A percentile compares a stretch with the other conserved stretches of the same genome.
phyloP scores from a whole-genome alignment of 2,329 filamentous ascomycete species.

The Cercospora sp. region DNA sequence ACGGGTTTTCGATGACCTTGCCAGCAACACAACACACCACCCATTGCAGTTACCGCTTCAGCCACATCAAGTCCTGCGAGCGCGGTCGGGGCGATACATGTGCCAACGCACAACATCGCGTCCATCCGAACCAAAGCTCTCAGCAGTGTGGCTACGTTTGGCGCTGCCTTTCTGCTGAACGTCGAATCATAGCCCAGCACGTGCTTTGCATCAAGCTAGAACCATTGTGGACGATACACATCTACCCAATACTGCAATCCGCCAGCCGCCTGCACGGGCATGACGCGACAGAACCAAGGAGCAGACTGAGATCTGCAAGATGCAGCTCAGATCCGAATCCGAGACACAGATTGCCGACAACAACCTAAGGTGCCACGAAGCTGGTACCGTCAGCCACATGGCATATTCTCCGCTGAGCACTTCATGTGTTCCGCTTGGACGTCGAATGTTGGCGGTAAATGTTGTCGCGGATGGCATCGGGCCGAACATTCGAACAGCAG shows the following conservation, averaged over 20 bases:
- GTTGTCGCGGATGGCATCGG: no score
- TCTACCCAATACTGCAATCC: neutral
- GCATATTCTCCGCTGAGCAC: neutral
- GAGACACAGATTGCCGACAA: neutral
- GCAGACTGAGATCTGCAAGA: neutral
- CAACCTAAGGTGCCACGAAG: neutral
- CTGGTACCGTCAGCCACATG: neutral
- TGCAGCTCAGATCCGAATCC: slow-evolving; percentile 5
- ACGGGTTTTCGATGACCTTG: no score
- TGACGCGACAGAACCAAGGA: neutral
- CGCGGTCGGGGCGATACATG: no score
- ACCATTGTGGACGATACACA: neutral
- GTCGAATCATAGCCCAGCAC: neutral
- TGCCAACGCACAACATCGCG: neutral
- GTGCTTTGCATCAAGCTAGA: neutral
- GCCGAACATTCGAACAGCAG: no score
- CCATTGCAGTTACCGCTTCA: no score
- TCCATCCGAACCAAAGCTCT: neutral
- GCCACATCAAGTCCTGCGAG: no score
- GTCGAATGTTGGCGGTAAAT: no score
- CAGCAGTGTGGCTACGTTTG: neutral
- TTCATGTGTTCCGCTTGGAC: neutral
- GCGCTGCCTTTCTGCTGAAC: neutral
- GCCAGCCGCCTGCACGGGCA: neutral
- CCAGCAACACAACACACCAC: no score